phyloP scores from a whole-genome alignment of 2,329 filamentous ascomycete species.

The Colletotrichum higginsianum region DNA sequence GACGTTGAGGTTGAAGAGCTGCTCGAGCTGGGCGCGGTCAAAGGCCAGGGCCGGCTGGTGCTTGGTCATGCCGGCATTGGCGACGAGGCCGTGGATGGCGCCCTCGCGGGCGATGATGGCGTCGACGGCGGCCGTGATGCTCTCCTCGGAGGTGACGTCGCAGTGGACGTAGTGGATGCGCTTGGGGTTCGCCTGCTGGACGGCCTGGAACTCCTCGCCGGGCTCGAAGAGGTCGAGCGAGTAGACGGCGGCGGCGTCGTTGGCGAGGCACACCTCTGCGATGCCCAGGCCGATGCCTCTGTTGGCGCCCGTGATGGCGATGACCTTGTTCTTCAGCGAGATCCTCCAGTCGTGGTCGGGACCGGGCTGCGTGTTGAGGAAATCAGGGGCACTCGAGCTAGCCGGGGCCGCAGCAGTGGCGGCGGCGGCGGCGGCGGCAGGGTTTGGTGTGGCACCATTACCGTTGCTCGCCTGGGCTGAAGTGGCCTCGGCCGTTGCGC shows the following conservation, averaged over 20 bases:
- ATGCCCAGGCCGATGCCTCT: slow-evolving; percentile 62
- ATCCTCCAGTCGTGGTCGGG: slow-evolving; percentile 54
- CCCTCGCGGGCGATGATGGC: slow-evolving; percentile 55
- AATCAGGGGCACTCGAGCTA: slow-evolving; percentile 24
- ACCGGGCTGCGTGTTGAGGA: slow-evolving; percentile 52
- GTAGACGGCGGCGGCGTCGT: slow-evolving; percentile 55
- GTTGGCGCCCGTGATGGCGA: slow-evolving; percentile 60
- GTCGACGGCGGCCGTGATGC: slow-evolving; percentile 58
- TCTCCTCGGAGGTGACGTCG: slow-evolving; percentile 61
- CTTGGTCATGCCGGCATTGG: slow-evolving; percentile 35
- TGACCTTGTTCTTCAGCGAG: slow-evolving; percentile 54
- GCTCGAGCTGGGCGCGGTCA: slow-evolving; percentile 30
- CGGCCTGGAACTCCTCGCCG: slow-evolving; percentile 44
- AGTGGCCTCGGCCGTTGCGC: slow-evolving; percentile 17
- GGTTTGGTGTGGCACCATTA: background rate
- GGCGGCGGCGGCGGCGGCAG: background rate
- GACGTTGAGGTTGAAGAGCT: slow-evolving; percentile 59
- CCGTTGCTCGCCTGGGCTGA: slow-evolving; percentile 12
- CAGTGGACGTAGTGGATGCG: slow-evolving; percentile 62
- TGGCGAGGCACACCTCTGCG: slow-evolving; percentile 62
- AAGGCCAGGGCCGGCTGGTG: slow-evolving; percentile 56
- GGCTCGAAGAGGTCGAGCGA: slow-evolving; percentile 49
- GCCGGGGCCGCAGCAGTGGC: slow-evolving; percentile 2
- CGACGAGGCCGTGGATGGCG: slow-evolving; percentile 55
- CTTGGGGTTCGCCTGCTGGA: slow-evolving; percentile 57